Percentiles rank a stretch among this genome's conserved stretches.
Evolutionary conservation across 2,329 filamentous ascomycete genomes (phyloP).

Genomic region (Colletotrichum sp.): DNA sequence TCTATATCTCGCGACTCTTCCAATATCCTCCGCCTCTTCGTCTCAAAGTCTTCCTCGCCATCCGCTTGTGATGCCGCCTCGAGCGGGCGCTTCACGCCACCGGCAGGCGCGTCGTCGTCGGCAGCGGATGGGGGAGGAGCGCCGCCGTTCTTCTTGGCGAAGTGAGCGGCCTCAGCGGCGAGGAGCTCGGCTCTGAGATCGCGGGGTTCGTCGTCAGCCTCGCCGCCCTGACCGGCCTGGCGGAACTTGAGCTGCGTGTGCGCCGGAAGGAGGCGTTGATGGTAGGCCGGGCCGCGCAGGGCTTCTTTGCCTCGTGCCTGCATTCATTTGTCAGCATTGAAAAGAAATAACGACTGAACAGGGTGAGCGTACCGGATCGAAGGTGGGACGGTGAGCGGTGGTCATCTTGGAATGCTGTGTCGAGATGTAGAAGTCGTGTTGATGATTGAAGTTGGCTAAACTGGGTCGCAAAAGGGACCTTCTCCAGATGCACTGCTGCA

Average conservation of each 20-base stretch:
- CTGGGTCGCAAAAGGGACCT: not conserved
- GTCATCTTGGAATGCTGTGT: conserved; percentile 54
- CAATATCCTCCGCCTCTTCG: conserved; percentile 84
- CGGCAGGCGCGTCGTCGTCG: conserved; percentile 43
- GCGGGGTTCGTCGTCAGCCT: conserved; percentile 70
- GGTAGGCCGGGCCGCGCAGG: conserved; percentile 90
- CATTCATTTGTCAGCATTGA: not conserved
- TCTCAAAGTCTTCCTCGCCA: conserved; percentile 72
- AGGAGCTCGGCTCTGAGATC: conserved; percentile 92
- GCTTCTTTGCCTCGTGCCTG: conserved; percentile 94
- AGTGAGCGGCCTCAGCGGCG: conserved; percentile 85
- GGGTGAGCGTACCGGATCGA: conserved; percentile 77
- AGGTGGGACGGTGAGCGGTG: conserved; percentile 83
- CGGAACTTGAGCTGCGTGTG: conserved; percentile 92
- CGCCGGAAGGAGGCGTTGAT: conserved; percentile 92
- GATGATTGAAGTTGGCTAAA: not conserved
- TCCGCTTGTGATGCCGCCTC: conserved; percentile 49
- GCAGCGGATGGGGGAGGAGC: conserved; percentile 46
- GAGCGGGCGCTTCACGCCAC: conserved; percentile 67
- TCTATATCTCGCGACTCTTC: conserved; percentile 90
- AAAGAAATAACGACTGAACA: not conserved
- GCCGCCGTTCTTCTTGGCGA: conserved; percentile 80
- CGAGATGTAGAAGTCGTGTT: not conserved
- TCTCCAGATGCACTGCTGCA: not conserved
- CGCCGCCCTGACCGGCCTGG: conserved; percentile 86